These are phyloP conservation scores for Xerocomellus amylosporus DNA, from an alignment of 768 basidiomycete species.

Conservation along the genomic window DNA sequence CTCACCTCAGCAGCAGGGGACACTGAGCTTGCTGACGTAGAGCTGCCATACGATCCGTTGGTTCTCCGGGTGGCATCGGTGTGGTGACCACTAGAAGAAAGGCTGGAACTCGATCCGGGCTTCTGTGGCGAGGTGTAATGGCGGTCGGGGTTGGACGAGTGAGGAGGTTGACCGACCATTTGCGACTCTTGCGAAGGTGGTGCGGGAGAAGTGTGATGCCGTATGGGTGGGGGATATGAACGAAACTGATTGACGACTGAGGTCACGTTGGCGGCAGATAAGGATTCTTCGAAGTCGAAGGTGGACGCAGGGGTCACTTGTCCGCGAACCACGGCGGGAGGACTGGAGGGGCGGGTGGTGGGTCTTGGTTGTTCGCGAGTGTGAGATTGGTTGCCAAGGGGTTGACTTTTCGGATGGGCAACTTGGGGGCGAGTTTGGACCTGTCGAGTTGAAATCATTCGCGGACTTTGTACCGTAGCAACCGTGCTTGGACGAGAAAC, in stretches of 20 bases:
- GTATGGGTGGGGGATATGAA: constrained; percentile 28
- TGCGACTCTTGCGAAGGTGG: constrained; percentile 11
- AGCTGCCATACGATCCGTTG: constrained; percentile 15
- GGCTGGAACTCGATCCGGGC: constrained; percentile 26
- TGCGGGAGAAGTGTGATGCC: constrained; percentile 22
- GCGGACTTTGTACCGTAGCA: constrained; percentile 18
- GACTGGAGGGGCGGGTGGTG: not conserved
- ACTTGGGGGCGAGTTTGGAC: constrained; percentile 4
- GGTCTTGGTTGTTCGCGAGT: constrained; percentile 1
- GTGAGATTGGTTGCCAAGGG: constrained; percentile 17
- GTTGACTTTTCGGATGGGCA: constrained; percentile 10
- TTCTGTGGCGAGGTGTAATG: constrained; percentile 20
- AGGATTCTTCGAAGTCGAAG: constrained; percentile 31
- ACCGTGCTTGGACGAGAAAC: constrained; percentile 11
- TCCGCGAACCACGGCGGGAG: constrained; percentile 28
- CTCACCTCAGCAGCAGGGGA: constrained; percentile 24
- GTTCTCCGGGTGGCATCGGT: constrained; percentile 31
- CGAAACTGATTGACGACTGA: constrained; percentile 33
- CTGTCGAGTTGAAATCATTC: constrained; percentile 1
- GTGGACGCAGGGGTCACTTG: constrained; percentile 6
- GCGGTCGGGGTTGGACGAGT: constrained; percentile 6
- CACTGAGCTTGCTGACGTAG: constrained; percentile 28
- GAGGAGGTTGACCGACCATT: constrained; percentile 6
- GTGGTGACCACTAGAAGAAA: constrained; percentile 20
- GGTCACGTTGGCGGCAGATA: constrained; percentile 29